phyloP scores from a whole-genome alignment of 495 filamentous ascomycete species.

The Hypoxylon lenormandii region DNA sequence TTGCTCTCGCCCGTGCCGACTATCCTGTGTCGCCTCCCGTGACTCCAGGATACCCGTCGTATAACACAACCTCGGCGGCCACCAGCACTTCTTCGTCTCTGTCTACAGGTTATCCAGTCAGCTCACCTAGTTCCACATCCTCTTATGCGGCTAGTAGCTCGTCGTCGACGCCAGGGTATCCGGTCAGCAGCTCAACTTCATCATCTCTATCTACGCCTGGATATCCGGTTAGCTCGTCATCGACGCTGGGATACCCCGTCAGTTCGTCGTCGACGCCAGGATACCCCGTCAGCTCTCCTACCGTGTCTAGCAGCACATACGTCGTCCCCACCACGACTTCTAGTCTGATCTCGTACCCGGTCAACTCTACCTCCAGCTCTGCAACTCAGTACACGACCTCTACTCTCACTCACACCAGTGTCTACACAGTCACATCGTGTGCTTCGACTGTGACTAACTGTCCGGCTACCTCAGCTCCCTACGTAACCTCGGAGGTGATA shows the following conservation, averaged over 20 bases:
- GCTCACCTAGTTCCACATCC: slow-evolving; percentile 21
- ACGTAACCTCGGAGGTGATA: too few species aligned
- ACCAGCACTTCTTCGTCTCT: slow-evolving; percentile 45
- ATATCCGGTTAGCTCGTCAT: slow-evolving; percentile 12
- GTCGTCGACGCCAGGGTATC: background rate
- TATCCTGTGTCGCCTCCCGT: slow-evolving; percentile 1
- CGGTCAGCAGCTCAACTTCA: slow-evolving; percentile 1
- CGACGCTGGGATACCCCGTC: background rate
- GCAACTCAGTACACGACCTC: slow-evolving; percentile 27
- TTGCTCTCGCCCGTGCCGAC: slow-evolving; percentile 32
- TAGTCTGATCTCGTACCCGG: background rate
- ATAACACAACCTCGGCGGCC: background rate
- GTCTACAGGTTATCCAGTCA: slow-evolving; percentile 24
- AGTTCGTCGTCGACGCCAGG: background rate
- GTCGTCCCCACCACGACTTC: background rate
- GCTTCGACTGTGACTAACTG: slow-evolving; percentile 51
- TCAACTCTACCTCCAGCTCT: slow-evolving; percentile 15
- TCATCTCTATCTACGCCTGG: slow-evolving; percentile 1
- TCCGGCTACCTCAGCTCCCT: slow-evolving; percentile 56
- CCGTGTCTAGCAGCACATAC: slow-evolving; percentile 5
- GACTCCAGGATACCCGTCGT: slow-evolving; percentile 5
- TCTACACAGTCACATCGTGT: slow-evolving; percentile 25
- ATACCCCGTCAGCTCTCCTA: slow-evolving; percentile 17
- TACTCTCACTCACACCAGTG: slow-evolving; percentile 34
- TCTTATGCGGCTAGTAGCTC: slow-evolving; percentile 24